Evolutionary conservation across 768 basidiomycete genomes (phyloP).

Genomic region (Ramaria rubella): DNA sequence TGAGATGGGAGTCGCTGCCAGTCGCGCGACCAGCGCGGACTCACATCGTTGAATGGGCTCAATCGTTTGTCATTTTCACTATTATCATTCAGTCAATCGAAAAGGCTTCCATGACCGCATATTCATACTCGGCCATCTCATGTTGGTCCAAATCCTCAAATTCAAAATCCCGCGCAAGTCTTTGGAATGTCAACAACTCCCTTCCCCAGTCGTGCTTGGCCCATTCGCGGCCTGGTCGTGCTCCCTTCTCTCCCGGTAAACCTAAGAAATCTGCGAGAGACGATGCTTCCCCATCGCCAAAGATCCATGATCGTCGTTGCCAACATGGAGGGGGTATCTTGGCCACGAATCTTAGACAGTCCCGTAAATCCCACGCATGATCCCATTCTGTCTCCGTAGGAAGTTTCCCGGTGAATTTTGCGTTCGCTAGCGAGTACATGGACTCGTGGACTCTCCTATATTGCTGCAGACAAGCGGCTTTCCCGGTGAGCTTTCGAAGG

Average conservation of each 20-base stretch:
- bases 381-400: constrained; percentile 14
- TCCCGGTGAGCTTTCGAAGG: constrained; percentile 6
- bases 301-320: neutral
- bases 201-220: constrained; percentile 7
- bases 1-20: too few relatives aligned
- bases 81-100: neutral
- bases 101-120: constrained; percentile 1
- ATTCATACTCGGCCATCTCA: constrained; percentile 3
- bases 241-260: constrained; percentile 9
- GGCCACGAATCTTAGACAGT: constrained; percentile 12
- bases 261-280: constrained; percentile 14
- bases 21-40: too few relatives aligned
- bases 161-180: constrained; percentile 5
- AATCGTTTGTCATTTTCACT: neutral
- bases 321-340: constrained; percentile 11
- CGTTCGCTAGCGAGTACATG: constrained; percentile 8
- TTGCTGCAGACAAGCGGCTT: constrained; percentile 9
- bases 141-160: neutral
- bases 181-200: constrained; percentile 1
- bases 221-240: constrained; percentile 10
- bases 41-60: too few relatives aligned
- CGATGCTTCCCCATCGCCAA: constrained; percentile 3
- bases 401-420: neutral
- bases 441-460: constrained; percentile 8
- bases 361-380: constrained; percentile 7